Conservation (phyloP, 192 early-diverging fungal genomes). For the Backusella circina region DNA sequence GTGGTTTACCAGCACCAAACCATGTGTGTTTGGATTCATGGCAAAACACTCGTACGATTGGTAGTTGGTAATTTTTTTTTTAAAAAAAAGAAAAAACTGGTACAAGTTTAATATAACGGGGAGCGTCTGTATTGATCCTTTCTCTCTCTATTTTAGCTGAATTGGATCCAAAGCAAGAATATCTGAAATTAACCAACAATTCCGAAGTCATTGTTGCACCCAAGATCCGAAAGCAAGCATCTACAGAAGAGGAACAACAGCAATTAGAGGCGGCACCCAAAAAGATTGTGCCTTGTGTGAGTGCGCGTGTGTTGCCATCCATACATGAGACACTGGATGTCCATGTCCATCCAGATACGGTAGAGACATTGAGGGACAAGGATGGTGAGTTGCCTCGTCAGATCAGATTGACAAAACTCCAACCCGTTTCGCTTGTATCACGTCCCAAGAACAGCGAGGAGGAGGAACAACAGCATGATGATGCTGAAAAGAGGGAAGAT, state of each 20-base stretch:
- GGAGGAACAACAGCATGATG: slow-evolving; percentile 26
- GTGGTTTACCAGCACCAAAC: slow-evolving; percentile 64
- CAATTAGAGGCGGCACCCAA: neutral
- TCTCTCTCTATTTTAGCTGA: slow-evolving; percentile 34
- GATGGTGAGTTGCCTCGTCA: slow-evolving; percentile 9
- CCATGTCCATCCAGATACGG: slow-evolving; percentile 41
- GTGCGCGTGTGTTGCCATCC: neutral
- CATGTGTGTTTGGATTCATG: slow-evolving; percentile 73
- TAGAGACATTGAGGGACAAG: slow-evolving; percentile 22
- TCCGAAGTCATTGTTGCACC: slow-evolving; percentile 74
- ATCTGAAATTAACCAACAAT: slow-evolving; percentile 57
- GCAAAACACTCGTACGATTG: slow-evolving; percentile 60
- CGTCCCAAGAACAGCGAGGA: neutral
- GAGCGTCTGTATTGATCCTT: neutral
- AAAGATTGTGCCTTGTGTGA: neutral
- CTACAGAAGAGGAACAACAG: slow-evolving; percentile 14
- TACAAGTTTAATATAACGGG: neutral
- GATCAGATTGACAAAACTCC: slow-evolving; percentile 40
- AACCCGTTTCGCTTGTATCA: slow-evolving; percentile 25
- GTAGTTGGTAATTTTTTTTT: slow-evolving; percentile 55
- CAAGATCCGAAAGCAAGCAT: slow-evolving; percentile 48
- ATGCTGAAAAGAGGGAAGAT: slow-evolving; percentile 26
- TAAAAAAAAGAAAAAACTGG: slow-evolving; percentile 11
- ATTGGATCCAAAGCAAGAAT: slow-evolving; percentile 44
- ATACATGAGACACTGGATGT: slow-evolving; percentile 26